Evolutionary conservation across 2,329 filamentous ascomycete species (phyloP), one percentile per base, ranked within the genome.

Genomic region (Albophoma yamanashiensis): DNA sequence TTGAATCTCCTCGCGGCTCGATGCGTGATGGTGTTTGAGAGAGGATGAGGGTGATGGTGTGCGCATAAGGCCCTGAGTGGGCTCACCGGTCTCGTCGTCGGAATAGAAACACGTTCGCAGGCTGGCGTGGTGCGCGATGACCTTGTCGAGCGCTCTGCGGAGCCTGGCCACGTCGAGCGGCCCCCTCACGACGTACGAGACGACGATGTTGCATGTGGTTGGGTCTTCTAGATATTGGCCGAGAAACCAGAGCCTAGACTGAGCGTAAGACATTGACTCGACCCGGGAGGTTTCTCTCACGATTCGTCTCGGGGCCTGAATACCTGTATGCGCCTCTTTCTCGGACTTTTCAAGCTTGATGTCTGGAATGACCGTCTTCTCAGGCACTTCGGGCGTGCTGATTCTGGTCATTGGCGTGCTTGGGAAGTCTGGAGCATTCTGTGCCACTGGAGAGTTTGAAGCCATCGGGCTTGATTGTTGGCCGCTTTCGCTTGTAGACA

Each of bases 21-120:
- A 63, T 11, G 59, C 27, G 53, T 72, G 50, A 47, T 73, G 58
- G 17, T 64, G 63, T 62, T 72, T 66, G 39, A 62, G 63, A 0
- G 68, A 61, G 4, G 62, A 38, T 36, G 62, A 36, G 14, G 31
- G 50, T 34, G 17, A 34, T 22, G 50, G 31, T 2, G 50, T 36
- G 17, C 50, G 50, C 50, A 53, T n/a, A 7, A 53, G 50, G 17
- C 50, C 50, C 20, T 53, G 50, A 12, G 31, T 53, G 27, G 50
- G 50, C 4, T 36, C 20, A 9, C 50, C 62, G n/a, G 56, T 64
- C 56, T 61, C 61, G 25, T 40, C 40, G 27, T 58, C 64, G 53
- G 59, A 57, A 38, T 63, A 64, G 55, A 67, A 67, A 39, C 60
- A 52, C 43, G 66, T 67, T 45, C 65, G 63, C 4, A 67, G 56